Evolutionary conservation across 805 yeast genomes (phyloP).

Genomic region (Yarrowia deformans): DNA sequence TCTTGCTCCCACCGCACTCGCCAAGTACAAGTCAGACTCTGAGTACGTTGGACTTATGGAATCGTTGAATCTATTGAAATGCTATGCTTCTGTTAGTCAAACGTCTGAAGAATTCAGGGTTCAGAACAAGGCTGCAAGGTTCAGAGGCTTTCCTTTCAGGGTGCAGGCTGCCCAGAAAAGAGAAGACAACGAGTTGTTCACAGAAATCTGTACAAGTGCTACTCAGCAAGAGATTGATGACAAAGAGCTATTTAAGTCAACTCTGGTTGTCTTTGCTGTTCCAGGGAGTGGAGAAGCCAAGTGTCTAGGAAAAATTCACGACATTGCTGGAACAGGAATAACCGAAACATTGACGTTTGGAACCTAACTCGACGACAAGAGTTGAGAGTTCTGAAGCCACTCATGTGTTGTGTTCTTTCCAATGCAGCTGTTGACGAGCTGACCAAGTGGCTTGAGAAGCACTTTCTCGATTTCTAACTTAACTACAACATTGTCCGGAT

Average conservation of each 20-base stretch:
- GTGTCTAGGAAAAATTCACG: neutral
- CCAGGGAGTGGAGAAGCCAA: conserved; percentile 2
- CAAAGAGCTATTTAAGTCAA: neutral
- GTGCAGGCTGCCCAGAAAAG: neutral
- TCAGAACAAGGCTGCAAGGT: neutral
- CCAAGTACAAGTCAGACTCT: neutral
- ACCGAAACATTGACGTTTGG: neutral
- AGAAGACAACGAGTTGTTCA: neutral
- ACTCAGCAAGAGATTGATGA: neutral
- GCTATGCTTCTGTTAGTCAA: neutral
- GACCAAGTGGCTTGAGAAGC: conserved; percentile 2
- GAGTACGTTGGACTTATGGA: neutral
- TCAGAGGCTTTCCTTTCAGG: neutral
- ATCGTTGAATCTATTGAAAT: neutral
- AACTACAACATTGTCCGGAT: neutral
- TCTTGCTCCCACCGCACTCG: neutral
- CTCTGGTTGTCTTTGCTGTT: neutral
- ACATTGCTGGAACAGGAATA: neutral
- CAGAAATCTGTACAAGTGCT: neutral
- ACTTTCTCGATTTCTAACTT: neutral
- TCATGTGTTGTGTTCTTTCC: conserved; percentile 19
- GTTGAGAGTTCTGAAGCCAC: neutral
- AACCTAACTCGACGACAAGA: neutral
- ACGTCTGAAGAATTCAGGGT: neutral
- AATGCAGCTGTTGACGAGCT: conserved; percentile 21